These are phyloP conservation scores for Fusarium armeniacum DNA, from an alignment of 2,329 filamentous ascomycete species.

Conservation along the genomic window DNA sequence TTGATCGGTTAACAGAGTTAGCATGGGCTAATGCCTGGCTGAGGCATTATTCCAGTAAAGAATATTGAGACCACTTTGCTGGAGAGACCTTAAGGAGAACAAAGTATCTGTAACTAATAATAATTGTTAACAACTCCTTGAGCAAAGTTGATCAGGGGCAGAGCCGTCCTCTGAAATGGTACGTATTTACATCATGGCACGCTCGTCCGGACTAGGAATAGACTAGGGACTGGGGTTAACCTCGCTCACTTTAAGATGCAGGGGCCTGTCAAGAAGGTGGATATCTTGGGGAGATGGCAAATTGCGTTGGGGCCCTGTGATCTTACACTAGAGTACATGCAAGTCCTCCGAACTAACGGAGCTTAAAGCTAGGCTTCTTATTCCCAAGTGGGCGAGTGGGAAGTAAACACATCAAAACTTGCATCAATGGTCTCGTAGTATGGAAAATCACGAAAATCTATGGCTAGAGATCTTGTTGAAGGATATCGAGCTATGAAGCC, in stretches of 20 bases:
- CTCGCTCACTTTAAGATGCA: constrained; percentile 31
- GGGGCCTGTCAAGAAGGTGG: constrained; percentile 42
- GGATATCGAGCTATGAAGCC: not conserved
- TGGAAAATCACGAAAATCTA: not conserved
- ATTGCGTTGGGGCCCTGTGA: constrained; percentile 41
- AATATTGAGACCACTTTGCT: not conserved
- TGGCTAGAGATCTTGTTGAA: not conserved
- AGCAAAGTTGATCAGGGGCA: constrained; percentile 37
- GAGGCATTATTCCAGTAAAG: not conserved
- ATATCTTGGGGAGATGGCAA: constrained; percentile 44
- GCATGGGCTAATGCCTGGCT: constrained; percentile 21
- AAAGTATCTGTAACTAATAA: not conserved
- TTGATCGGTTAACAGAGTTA: constrained; percentile 7
- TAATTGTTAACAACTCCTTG: constrained; percentile 25
- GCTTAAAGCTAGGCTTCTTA: constrained; percentile 8
- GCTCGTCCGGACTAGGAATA: constrained; percentile 34
- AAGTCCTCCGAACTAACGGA: constrained; percentile 2
- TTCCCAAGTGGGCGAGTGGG: not conserved
- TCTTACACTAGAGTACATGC: constrained; percentile 12
- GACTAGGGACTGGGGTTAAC: constrained; percentile 27
- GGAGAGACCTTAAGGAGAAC: constrained; percentile 20
- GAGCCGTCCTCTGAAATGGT: constrained; percentile 2
- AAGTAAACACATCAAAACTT: not conserved
- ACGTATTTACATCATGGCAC: not conserved
- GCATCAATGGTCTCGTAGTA: not conserved